phyloP scores from a whole-genome alignment of 225 moss, liverwort and hornwort species.

The Bryum argenteum region DNA sequence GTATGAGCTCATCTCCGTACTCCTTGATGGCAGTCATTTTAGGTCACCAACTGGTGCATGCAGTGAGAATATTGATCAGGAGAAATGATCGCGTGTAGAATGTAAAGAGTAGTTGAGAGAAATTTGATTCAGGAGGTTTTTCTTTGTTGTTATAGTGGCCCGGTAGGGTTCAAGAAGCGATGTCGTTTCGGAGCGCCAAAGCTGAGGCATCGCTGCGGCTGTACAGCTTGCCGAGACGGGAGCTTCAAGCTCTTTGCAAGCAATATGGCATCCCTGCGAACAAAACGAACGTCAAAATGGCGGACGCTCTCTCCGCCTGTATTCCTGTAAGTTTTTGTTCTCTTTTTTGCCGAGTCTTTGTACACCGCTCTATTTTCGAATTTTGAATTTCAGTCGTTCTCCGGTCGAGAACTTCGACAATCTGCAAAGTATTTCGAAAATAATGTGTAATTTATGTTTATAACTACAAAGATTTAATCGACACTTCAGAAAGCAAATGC shows the following conservation, averaged over 20 bases:
- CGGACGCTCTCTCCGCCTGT: conserved; percentile 45
- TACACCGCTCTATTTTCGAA: neutral
- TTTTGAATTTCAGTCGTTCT: neutral
- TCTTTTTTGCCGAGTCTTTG: neutral
- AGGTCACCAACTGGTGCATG: neutral
- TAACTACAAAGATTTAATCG: no score
- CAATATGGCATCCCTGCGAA: conserved; percentile 46
- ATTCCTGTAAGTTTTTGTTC: conserved; percentile 30
- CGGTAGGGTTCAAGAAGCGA: neutral
- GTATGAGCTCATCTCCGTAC: neutral
- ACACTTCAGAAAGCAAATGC: no score
- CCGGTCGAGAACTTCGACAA: neutral
- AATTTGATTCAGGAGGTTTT: neutral
- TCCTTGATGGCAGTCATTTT: neutral
- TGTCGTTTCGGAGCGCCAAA: conserved; percentile 44
- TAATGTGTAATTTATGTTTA: no score
- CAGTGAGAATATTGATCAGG: neutral
- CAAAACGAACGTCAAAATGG: conserved; percentile 50
- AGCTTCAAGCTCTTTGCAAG: conserved; percentile 56
- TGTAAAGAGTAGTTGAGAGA: neutral
- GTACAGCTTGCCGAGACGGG: conserved; percentile 45
- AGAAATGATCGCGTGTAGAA: conserved; percentile 18
- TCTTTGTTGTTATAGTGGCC: neutral
- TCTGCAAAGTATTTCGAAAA: neutral
- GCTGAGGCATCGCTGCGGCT: conserved; percentile 38